A percentile compares a stretch with the other conserved stretches of the same genome.
Conservation (phyloP, 345 rosid species). For the Balakata baccata region DNA sequence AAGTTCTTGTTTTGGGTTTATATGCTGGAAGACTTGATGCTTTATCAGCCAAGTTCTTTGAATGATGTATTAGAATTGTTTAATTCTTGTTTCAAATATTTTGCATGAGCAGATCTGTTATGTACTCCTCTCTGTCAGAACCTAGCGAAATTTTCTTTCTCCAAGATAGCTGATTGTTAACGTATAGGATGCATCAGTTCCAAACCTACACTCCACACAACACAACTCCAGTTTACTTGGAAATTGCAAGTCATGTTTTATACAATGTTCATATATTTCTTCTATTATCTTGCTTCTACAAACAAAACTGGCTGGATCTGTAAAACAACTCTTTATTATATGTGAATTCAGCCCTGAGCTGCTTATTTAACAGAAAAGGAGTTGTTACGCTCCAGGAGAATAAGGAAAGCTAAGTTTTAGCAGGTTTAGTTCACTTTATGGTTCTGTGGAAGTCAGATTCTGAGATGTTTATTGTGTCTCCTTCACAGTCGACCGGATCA, state of each 20-base stretch:
- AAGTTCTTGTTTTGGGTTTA: neutral
- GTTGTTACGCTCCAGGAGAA: neutral
- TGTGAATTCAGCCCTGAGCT: neutral
- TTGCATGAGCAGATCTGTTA: neutral
- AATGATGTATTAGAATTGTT: neutral
- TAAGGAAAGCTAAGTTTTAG: neutral
- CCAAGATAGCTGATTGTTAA: too few relatives aligned
- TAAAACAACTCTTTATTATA: too few relatives aligned
- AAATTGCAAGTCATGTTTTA: too few relatives aligned
- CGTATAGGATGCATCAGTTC: too few relatives aligned
- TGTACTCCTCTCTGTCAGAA: too few relatives aligned
- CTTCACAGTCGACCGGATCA: conserved; percentile 18
- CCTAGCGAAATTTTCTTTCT: too few relatives aligned
- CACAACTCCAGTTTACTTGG: neutral
- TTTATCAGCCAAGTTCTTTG: neutral
- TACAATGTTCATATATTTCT: too few relatives aligned
- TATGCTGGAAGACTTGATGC: neutral
- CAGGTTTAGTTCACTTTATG: neutral
- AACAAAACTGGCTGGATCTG: too few relatives aligned
- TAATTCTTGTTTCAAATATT: neutral
- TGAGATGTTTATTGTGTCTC: conserved; percentile 16
- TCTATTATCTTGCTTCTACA: too few relatives aligned
- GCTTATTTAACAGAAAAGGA: neutral
- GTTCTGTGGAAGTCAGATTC: neutral
- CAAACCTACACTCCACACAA: too few relatives aligned